Base-by-base conservation (phyloP, 441 rosid species). In the Cnidoscolus chayamansa region DNA sequence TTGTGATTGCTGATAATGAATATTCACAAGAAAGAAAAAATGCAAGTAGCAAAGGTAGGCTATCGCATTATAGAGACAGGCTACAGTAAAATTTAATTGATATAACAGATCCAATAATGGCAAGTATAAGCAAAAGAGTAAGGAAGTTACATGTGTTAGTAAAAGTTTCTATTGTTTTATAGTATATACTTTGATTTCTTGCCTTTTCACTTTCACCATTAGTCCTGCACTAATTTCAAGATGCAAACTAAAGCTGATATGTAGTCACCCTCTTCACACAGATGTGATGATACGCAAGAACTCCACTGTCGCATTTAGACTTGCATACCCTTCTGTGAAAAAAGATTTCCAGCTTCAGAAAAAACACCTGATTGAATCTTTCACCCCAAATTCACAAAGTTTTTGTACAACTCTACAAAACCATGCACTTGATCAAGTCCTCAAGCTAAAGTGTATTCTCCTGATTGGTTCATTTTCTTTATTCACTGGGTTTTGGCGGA, bases 241-340 rank as follows among this genome's bases (percentile, higher is more conserved):
- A 11, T 8, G 65, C 73, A 70, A 70, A 47, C 59, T 60, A 50
- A 50, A 61, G 67, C 60, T 55, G 61, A 17, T 61, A 71, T 71
- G 35, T 16, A 50, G n/a, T 53, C 32, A 47, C 51, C 59, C 51
- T 43, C 70, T 15, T 10, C 15, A 13, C 15, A 32, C 37, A 15
- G 35, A 17, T 11, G 3, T 48, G 51, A 10, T 47, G 35, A 55
- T 17, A 56, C n/a, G 4, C 61, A 37, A 13, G 60, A 60, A 48
- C 10, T 30, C 31, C 48, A 54, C 15, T 25, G 25, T 25, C 25
- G 25, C 25, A 25, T 25, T 25, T 25, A 25, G 25, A 25, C 25
- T 25, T 25, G 25, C 25, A 25, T 25, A 25, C 25, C 25, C 25
- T 25, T 25, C 25, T 25, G 25, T 25, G 25, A 25, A 25, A 25